A percentile compares a stretch with the other conserved stretches of the same genome.
phyloP scores from a whole-genome alignment of 805 yeast species.

The Jamesozyma gamospora region DNA sequence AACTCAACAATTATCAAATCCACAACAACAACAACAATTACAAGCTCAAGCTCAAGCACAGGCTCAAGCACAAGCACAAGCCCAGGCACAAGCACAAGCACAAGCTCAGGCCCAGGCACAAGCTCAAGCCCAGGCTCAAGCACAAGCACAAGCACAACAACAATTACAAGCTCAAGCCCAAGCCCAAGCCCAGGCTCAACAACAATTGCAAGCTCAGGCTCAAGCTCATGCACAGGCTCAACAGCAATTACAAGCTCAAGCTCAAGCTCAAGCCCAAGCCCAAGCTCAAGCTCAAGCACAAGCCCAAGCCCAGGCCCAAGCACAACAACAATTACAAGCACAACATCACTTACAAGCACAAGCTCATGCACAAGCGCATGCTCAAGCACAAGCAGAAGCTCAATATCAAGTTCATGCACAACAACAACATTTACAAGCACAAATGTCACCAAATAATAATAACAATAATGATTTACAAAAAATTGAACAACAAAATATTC shows the following conservation, averaged over 20 bases:
- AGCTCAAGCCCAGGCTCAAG: conserved; percentile 1
- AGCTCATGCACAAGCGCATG: conserved; percentile 2
- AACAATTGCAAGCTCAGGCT: conserved; percentile 1
- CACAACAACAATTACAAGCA: conserved; percentile 1
- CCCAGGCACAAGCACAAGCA: conserved; percentile 3
- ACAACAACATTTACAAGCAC: conserved; percentile 2
- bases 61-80: conserved; percentile 6
- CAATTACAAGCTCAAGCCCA: conserved; percentile 1
- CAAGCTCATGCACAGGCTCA: conserved; percentile 3
- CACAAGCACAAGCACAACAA: conserved; percentile 2
- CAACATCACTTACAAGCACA: conserved; percentile 2
- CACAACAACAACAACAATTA: conserved; percentile 9
- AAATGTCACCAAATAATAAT: not conserved
- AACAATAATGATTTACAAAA: not conserved
- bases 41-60: conserved; percentile 2
- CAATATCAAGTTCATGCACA: not conserved
- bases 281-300: conserved; percentile 2
- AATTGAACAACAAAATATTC: conserved; percentile 8
- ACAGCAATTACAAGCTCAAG: conserved; percentile 1
- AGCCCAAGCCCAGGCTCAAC: not conserved
- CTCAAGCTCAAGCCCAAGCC: conserved; percentile 3
- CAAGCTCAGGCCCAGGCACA: conserved; percentile 3
- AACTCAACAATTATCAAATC: conserved; percentile 39
- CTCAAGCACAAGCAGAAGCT: conserved; percentile 1
- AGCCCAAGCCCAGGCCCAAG: conserved; percentile 5